Evolutionary conservation across 1,139 yeast genomes (phyloP), one percentile per base, ranked within the genome.

Genomic region (Zhuliangozyma parablackwelliae): DNA sequence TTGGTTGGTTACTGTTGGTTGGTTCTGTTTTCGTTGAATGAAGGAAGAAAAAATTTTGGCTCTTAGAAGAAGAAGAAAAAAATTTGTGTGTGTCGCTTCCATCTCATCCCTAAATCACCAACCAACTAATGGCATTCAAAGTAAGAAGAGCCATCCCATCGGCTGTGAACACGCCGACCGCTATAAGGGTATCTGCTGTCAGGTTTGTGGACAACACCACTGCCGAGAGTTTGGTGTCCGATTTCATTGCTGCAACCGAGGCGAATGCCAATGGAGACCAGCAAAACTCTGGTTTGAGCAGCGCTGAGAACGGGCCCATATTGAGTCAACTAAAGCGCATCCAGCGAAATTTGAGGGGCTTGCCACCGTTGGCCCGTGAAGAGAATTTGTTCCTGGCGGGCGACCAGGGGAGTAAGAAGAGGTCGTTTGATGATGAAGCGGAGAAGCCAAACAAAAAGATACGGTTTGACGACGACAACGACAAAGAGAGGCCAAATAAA

Each of bases 281-380:
- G 24, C 24, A 23, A 23, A 23, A 23, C 24, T 23, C 24, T 6
- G 24, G 24, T 6, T 50, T 57, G 27, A 57, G 43, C 39, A 51
- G 46, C 41, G 57, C 53, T 16, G 58, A 50, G 1, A 56, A 49
- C 50, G 65, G 49, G 34, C 68, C 72, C 10, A 56, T 64, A 11
- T 53, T 76, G 46, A 75, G 82, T 41, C 92, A 82, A 63, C 66
- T 83, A 49, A 71, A 67, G 50, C 68, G 92, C 47, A 68, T 82
- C 27, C 87, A 80, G 54, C 71, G 90, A 59, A 85, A 80, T 50
- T 72, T 83, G 49, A 67, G 85, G 53, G 92, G 92, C 2, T 72
- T 83, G 43, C 88, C 90, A 6, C 89, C 89, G 16, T 55, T 72
- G 43, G 59, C 57, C 38, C 56, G 61, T 7, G 69, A 61, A 43